Conservation (phyloP, 768 basidiomycete genomes). For the Daedaleopsis sinensis region DNA sequence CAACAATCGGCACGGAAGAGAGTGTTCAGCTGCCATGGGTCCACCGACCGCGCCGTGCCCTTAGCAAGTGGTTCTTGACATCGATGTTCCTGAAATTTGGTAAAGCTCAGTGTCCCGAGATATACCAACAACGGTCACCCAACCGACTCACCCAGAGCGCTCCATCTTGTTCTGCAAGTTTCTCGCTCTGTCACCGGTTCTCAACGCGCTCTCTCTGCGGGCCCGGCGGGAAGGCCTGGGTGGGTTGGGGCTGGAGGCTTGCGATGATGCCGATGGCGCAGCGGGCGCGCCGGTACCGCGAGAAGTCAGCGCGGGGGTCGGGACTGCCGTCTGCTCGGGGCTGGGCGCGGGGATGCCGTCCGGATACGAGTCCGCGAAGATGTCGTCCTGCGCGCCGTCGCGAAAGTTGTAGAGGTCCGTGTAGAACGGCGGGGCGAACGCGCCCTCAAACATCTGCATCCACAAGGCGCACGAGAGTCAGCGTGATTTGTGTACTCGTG, state of each 20-base stretch:
- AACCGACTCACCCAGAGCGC: too few species aligned
- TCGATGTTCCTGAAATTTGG: too few species aligned
- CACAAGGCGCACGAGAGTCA: neutral
- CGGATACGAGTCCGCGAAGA: constrained; percentile 63
- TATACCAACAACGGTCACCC: too few species aligned
- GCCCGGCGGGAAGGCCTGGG: neutral
- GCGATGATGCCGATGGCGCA: neutral
- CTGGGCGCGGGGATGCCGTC: constrained; percentile 28
- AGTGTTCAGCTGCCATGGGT: too few species aligned
- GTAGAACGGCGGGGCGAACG: constrained; percentile 65
- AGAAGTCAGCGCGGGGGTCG: constrained; percentile 11
- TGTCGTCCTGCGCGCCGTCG: constrained; percentile 75
- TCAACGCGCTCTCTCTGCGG: too few species aligned
- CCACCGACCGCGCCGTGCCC: too few species aligned
- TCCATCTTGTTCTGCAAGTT: too few species aligned
- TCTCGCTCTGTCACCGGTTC: too few species aligned
- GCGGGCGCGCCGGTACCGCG: neutral
- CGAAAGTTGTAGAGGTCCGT: constrained; percentile 69
- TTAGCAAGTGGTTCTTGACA: too few species aligned
- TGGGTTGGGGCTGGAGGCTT: neutral
- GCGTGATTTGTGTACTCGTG: too few species aligned
- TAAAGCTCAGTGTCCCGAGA: too few species aligned
- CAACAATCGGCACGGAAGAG: too few species aligned
- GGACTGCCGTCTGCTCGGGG: constrained; percentile 30
- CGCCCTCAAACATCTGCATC: constrained; percentile 64